A percentile compares a stretch with the other conserved stretches of the same genome.
Conservation (phyloP, 129 eudicot species). For the Helianthus annuus region DNA sequence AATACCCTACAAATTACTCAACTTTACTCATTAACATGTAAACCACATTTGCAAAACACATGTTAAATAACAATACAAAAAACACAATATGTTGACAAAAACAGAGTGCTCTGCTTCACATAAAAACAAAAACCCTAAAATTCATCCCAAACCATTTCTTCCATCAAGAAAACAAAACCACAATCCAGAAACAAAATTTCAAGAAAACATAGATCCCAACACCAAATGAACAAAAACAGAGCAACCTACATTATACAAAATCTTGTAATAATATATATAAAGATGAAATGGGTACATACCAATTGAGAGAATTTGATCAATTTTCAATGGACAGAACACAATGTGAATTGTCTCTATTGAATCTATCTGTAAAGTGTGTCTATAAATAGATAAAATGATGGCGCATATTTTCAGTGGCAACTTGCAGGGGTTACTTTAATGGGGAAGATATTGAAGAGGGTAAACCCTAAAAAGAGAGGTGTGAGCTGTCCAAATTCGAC, state of each 20-base stretch:
- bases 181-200: neutral
- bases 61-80: neutral
- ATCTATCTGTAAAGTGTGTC: neutral
- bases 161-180: conserved; percentile 6
- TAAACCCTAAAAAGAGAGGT: conserved; percentile 18
- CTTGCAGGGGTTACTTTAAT: conserved; percentile 13
- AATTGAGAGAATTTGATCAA: conserved; percentile 4
- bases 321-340: conserved; percentile 13
- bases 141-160: neutral
- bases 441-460: conserved; percentile 6
- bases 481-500: conserved; percentile 38
- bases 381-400: conserved; percentile 18
- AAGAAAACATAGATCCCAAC: neutral
- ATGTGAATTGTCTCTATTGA: conserved; percentile 31
- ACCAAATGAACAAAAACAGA: conserved; percentile 13
- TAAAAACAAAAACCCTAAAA: neutral
- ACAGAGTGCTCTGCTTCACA: neutral
- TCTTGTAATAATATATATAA: neutral
- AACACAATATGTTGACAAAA: conserved; percentile 17
- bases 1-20: neutral
- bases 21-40: neutral
- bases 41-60: neutral
- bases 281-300: conserved; percentile 34
- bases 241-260: conserved; percentile 1
- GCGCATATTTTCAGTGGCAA: conserved; percentile 12